These are phyloP conservation scores for Paralagenidium karlingii DNA, from an alignment of 352 stramenopile genomes.

Conservation along the genomic window DNA sequence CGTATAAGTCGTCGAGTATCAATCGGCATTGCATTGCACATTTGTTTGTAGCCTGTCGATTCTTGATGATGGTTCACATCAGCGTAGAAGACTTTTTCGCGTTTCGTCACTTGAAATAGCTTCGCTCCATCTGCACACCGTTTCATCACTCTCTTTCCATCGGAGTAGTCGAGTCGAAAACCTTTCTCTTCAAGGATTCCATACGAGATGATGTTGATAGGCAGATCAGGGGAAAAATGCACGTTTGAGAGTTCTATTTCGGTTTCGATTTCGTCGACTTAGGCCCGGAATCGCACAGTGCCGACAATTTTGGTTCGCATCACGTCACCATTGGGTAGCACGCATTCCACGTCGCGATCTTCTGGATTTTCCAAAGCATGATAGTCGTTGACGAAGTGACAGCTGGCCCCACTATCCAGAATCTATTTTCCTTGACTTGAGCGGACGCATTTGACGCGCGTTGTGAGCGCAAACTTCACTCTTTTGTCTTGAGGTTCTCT, in stretches of 20 bases:
- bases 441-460: background rate
- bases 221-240: background rate
- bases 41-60: too few relatives aligned
- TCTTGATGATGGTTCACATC: too few relatives aligned
- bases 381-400: background rate
- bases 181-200: background rate
- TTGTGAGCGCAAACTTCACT: background rate
- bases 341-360: background rate
- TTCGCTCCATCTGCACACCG: background rate
- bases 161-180: background rate
- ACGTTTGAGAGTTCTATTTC: background rate
- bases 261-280: background rate
- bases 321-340: background rate
- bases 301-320: background rate
- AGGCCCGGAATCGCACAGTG: background rate
- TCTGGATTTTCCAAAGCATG: background rate
- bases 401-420: background rate
- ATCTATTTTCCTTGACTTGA: background rate
- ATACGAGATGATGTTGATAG: background rate
- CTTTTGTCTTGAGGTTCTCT: background rate
- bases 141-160: background rate
- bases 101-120: too few relatives aligned
- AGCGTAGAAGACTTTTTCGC: too few relatives aligned
- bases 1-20: too few relatives aligned
- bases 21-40: too few relatives aligned